These are phyloP conservation scores for Scenedesmus sp. DNA, from an alignment of 163 green algal genomes.

Conservation along the genomic window DNA sequence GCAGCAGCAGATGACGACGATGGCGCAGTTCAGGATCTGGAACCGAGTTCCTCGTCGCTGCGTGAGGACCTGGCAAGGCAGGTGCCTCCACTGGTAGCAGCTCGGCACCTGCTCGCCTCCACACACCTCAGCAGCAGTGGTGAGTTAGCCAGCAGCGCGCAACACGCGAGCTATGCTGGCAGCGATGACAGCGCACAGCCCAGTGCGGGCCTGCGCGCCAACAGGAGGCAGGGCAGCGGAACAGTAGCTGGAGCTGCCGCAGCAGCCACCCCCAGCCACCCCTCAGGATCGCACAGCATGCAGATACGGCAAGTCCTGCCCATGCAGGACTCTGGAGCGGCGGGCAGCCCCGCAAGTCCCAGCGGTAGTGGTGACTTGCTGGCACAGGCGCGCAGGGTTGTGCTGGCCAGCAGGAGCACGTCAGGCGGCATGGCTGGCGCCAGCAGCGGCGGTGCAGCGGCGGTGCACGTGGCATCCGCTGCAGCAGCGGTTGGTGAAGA, in stretches of 20 bases:
- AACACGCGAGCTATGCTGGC: neutral
- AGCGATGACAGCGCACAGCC: neutral
- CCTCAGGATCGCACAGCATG: neutral
- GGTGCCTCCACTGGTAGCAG: constrained; percentile 3
- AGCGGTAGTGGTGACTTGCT: constrained; percentile 13
- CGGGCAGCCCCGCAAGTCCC: neutral
- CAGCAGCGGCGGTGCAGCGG: neutral
- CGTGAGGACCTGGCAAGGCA: constrained; percentile 4
- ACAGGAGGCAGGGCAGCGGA: constrained; percentile 18
- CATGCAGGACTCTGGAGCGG: neutral
- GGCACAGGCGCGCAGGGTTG: constrained; percentile 31
- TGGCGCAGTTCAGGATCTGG: neutral
- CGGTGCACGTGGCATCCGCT: neutral
- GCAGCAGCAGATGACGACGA: neutral
- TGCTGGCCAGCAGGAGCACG: constrained; percentile 30
- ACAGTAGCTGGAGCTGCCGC: constrained; percentile 5
- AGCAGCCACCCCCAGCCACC: neutral
- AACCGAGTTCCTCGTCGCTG: neutral
- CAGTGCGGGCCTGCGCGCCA: neutral
- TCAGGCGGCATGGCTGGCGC: neutral
- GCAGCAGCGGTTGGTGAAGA: neutral
- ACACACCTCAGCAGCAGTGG: constrained; percentile 19
- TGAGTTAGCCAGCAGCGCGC: neutral
- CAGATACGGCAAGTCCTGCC: neutral
- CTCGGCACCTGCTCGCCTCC: neutral